Conservation (phyloP, 2,329 filamentous ascomycete species). For the Neonectria faginata region DNA sequence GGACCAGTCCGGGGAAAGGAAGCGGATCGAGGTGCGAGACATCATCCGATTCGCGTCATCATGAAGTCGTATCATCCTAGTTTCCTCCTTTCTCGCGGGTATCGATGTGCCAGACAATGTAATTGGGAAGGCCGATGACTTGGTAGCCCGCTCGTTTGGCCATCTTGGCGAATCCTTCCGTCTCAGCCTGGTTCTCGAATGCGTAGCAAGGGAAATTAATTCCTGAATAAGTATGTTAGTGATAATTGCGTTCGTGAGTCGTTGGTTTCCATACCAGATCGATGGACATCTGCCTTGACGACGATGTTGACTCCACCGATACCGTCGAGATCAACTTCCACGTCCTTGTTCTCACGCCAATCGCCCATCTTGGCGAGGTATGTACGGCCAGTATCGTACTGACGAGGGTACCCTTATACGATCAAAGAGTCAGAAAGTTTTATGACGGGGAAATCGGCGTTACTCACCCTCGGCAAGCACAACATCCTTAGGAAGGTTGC, state of each 20-base stretch:
- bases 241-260: neutral
- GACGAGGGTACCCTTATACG: slow-evolving; percentile 78
- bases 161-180: slow-evolving; percentile 99
- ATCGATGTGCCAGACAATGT: slow-evolving; percentile 98
- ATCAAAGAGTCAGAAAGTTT: slow-evolving; percentile 29
- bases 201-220: slow-evolving; percentile 98
- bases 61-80: slow-evolving; percentile 46
- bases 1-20: slow-evolving; percentile 35
- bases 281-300: slow-evolving; percentile 97
- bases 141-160: slow-evolving; percentile 94
- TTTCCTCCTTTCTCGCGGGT: slow-evolving; percentile 95
- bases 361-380: slow-evolving; percentile 94
- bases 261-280: slow-evolving; percentile 74
- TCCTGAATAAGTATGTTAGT: slow-evolving; percentile 63
- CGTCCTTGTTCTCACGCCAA: slow-evolving; percentile 90
- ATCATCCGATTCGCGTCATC: slow-evolving; percentile 21
- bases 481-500: slow-evolving; percentile 79
- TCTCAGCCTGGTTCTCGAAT: slow-evolving; percentile 99
- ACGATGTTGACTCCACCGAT: slow-evolving; percentile 98
- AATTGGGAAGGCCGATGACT: slow-evolving; percentile 93
- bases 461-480: slow-evolving; percentile 87
- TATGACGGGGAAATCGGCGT: neutral
- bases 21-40: slow-evolving; percentile 37
- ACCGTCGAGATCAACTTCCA: slow-evolving; percentile 92
- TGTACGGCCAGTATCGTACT: slow-evolving; percentile 89